A percentile compares a stretch with the other conserved stretches of the same genome.
These are phyloP conservation scores for Metschnikowia lachancei DNA, from an alignment of 805 yeast species.

Conservation along the genomic window DNA sequence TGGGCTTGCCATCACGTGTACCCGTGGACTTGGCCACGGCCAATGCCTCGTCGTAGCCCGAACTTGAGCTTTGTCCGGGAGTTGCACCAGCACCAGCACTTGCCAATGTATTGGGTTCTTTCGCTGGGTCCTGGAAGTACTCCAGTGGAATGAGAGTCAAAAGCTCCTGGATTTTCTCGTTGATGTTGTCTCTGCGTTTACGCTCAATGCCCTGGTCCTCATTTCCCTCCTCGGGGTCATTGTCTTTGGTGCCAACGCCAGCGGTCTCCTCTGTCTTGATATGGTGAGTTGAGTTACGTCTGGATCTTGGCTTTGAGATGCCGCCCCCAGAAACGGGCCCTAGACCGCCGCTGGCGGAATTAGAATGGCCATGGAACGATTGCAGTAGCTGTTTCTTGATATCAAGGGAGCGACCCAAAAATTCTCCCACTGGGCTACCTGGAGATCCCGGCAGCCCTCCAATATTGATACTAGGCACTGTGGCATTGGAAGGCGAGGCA, in stretches of 20 bases:
- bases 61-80: no score
- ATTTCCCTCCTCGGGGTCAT: conserved; percentile 22
- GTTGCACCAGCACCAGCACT: no score
- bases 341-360: conserved; percentile 15
- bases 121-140: conserved; percentile 30
- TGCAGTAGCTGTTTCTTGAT: conserved; percentile 43
- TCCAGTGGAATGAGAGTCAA: conserved; percentile 37
- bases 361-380: conserved; percentile 26
- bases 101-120: neutral
- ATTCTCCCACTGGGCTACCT: conserved; percentile 18
- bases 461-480: conserved; percentile 32
- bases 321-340: conserved; percentile 24
- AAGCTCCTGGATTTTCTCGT: conserved; percentile 45
- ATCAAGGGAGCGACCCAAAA: conserved; percentile 33
- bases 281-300: conserved; percentile 34
- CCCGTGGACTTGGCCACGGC: conserved; percentile 36
- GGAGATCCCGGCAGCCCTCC: conserved; percentile 22
- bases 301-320: conserved; percentile 37
- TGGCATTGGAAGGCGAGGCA: conserved; percentile 3
- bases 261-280: conserved; percentile 22
- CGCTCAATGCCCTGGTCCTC: conserved; percentile 41
- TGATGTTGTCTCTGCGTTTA: conserved; percentile 43
- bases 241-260: conserved; percentile 10
- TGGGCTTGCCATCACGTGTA: conserved; percentile 80
- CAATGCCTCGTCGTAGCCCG: conserved; percentile 6